These are phyloP conservation scores for Eustoma russellianum DNA, from an alignment of 257 asterid genomes.

Conservation along the genomic window DNA sequence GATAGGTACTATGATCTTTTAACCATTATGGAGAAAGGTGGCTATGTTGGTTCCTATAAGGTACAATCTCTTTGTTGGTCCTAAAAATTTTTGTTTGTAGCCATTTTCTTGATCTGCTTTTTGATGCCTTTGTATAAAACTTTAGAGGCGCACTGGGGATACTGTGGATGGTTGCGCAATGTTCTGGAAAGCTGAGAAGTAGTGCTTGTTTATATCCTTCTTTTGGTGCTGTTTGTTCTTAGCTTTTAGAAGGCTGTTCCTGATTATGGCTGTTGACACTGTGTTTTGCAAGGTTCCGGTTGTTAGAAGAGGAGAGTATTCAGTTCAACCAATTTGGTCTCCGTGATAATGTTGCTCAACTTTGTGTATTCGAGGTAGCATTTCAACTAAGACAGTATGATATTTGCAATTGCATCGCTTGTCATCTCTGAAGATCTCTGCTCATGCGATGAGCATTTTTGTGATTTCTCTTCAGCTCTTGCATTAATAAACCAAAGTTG, in stretches of 20 bases:
- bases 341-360: constrained; percentile 33
- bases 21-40: constrained; percentile 19
- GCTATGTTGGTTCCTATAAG: constrained; percentile 29
- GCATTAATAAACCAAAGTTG: too few relatives aligned
- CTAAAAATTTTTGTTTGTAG: too few relatives aligned
- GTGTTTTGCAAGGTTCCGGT: constrained; percentile 17
- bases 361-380: constrained; percentile 28
- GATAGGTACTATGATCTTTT: constrained; percentile 27
- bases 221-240: neutral
- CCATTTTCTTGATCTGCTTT: neutral
- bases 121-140: neutral
- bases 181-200: constrained; percentile 32
- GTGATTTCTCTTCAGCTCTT: too few relatives aligned
- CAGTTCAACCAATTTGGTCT: constrained; percentile 27
- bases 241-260: neutral
- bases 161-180: constrained; percentile 33
- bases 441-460: too few relatives aligned
- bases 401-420: too few relatives aligned
- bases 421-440: too few relatives aligned
- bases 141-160: constrained; percentile 34
- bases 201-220: constrained; percentile 1
- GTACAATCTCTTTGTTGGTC: constrained; percentile 3
- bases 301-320: constrained; percentile 28
- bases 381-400: neutral
- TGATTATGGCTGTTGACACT: neutral